These are phyloP conservation scores for Botryotinia narcissicola DNA, from an alignment of 2,329 filamentous ascomycete genomes.

Conservation along the genomic window DNA sequence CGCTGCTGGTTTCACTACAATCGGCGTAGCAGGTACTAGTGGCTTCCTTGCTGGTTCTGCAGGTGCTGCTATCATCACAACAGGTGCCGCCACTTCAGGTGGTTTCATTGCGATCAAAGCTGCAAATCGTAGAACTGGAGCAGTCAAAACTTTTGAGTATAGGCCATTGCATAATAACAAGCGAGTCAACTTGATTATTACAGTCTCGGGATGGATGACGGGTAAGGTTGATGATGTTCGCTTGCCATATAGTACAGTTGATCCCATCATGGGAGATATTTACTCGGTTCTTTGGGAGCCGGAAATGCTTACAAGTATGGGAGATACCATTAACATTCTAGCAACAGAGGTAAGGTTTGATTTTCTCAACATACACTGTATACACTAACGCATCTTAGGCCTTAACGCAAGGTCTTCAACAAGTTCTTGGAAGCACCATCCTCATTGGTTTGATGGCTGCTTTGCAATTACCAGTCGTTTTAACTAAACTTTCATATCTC, in stretches of 20 bases:
- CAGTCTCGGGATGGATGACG: slow-evolving; percentile 96
- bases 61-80: slow-evolving; percentile 91
- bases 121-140: slow-evolving; percentile 81
- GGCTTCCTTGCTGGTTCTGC: slow-evolving; percentile 89
- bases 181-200: slow-evolving; percentile 90
- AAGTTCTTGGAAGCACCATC: slow-evolving; percentile 88
- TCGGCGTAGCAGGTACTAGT: slow-evolving; percentile 85
- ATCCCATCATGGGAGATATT: slow-evolving; percentile 96
- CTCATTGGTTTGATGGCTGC: slow-evolving; percentile 88
- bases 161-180: slow-evolving; percentile 97
- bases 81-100: slow-evolving; percentile 80
- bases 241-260: slow-evolving; percentile 91
- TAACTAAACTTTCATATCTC: slow-evolving; percentile 91
- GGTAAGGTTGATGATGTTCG: slow-evolving; percentile 96
- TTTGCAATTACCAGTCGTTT: slow-evolving; percentile 83
- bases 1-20: slow-evolving; percentile 91
- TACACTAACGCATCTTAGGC: slow-evolving; percentile 55
- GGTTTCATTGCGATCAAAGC: slow-evolving; percentile 82
- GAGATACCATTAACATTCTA: slow-evolving; percentile 96
- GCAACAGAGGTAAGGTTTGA: slow-evolving; percentile 75
- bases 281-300: slow-evolving; percentile 98
- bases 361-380: neutral
- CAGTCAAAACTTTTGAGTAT: slow-evolving; percentile 96
- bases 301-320: slow-evolving; percentile 96
- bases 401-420: slow-evolving; percentile 92